These are phyloP conservation scores for Pestalotiopsis sp. DNA, from an alignment of 2,329 filamentous ascomycete species.

Conservation along the genomic window DNA sequence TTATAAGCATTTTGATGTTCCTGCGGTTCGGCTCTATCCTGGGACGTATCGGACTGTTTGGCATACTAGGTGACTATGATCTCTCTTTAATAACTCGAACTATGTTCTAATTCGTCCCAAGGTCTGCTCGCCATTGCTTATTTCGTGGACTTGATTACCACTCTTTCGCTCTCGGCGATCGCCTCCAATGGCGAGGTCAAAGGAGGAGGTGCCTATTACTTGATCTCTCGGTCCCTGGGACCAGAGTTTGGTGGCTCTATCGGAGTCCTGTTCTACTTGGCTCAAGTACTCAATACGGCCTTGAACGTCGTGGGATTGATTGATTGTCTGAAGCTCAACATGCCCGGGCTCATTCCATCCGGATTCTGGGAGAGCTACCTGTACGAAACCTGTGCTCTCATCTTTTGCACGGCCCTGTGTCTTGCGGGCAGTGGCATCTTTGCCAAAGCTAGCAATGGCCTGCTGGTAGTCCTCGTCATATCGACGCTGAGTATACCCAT, in stretches of 20 bases:
- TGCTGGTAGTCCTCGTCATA: slow-evolving; percentile 71
- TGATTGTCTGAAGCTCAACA: slow-evolving; percentile 78
- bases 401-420: slow-evolving; percentile 75
- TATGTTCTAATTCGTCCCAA: slow-evolving; percentile 32
- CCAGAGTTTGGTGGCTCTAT: slow-evolving; percentile 91
- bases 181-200: slow-evolving; percentile 89
- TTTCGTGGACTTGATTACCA: slow-evolving; percentile 79
- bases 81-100: background rate
- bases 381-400: slow-evolving; percentile 71
- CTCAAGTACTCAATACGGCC: slow-evolving; percentile 84
- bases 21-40: slow-evolving; percentile 84
- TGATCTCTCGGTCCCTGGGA: slow-evolving; percentile 83
- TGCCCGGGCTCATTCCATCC: slow-evolving; percentile 67
- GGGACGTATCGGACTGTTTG: slow-evolving; percentile 77
- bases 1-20: slow-evolving; percentile 91
- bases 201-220: slow-evolving; percentile 84
- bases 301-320: slow-evolving; percentile 87
- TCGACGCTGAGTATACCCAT: slow-evolving; percentile 81
- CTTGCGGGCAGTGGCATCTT: slow-evolving; percentile 81
- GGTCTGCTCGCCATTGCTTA: slow-evolving; percentile 78
- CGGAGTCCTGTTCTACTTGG: slow-evolving; percentile 86
- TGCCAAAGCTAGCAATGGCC: slow-evolving; percentile 75
- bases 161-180: slow-evolving; percentile 84
- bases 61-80: slow-evolving; percentile 70
- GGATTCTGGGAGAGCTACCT: slow-evolving; percentile 79